Evolutionary conservation across 2,329 filamentous ascomycete genomes (phyloP), one percentile per base, ranked within the genome.

Genomic region (Penicillium oxalicum): DNA sequence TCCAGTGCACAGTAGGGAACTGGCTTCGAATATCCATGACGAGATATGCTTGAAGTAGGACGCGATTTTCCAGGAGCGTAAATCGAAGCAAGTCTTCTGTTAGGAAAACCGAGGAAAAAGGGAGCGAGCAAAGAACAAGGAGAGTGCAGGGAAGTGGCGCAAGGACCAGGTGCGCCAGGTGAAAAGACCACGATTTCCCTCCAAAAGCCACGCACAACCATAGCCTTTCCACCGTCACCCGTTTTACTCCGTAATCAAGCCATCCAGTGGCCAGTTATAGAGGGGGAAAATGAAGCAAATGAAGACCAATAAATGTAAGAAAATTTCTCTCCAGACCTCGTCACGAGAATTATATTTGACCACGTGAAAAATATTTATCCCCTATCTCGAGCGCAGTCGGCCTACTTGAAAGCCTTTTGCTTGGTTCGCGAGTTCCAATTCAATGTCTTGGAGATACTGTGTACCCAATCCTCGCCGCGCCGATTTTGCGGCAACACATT

Each of bases 361-460:
- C 18, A 18, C 18, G 18, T 18, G 18, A 2, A 18, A 18, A 18
- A 18, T 18, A 18, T 18, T 18, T 1, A 18, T 18, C 18, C 18
- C 18, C 29, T 3, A 1, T 8, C 29, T 2, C 11, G 8, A 5
- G 8, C 29, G 29, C 7, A 8, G 29, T 11, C 26, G 24, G 12
- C 26, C 42, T 54, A 59, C 45, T 57, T 64, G 45, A 66, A 70
- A 44, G 61, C 63, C 56, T 75, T 76, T 51, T 73, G 74, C 52
- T 65, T 69, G 49, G 74, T 67, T 49, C 74, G 66, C 5, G 71
- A 73, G 52, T 77, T 77, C 74, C 74, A 77, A 51, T 77, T 74
- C 52, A 77, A 52, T 2, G 74, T 77, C 53, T 73, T 73, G 1
- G 71, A 74, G 42, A 77, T 75, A 54, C 73, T 75, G 37, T 72